Base-by-base conservation (phyloP, 2,329 filamentous ascomycete species). In the Cytospora mali region DNA sequence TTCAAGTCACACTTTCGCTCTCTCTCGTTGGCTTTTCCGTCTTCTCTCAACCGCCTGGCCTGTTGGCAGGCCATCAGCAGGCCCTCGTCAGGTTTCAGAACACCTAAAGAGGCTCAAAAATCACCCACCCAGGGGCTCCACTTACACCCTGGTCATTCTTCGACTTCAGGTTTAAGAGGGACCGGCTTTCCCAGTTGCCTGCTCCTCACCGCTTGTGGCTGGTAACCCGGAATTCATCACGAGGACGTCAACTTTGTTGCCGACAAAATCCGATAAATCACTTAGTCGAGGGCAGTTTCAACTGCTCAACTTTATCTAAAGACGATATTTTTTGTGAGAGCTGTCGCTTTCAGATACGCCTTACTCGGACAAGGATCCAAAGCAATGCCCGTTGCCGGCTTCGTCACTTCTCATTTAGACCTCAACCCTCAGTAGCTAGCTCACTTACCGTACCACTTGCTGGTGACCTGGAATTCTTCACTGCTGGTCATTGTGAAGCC, bases 121-220 rank as follows among this genome's bases (percentile, higher is more conserved):
- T 52, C 61, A 48, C 60, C 46, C 56, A 33, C 56, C n/a, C 46
- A 18, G 29, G n/a, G 54, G 61, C 51, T 65, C 63, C 63, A 65
- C 63, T 58, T 53, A 39, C 29, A 39, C 56, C 58, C 63, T 33
- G 56, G 56, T 55, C 63, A 63, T 48, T 60, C 50, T 51, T 54
- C 61, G 51, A 50, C 53, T 52, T 54, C 53, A 61, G 50, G 42
- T 27, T 62, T 50, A 56, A 56, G 56, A 42, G 48, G 46, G 27
- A 50, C 53, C 61, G 49, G 60, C 60, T 65, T 58, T 55, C 63
- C 61, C 50, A 53, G 54, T 51, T 56, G 55, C 46, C 35, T 51
- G 35, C 61, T 56, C 55, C 60, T 65, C 64, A 65, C 64, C 64
- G 64, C 64, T 46, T 63, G 64, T 65, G 61, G 61, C 61, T 63